These are phyloP conservation scores for Lasiodiplodia sp. DNA, from an alignment of 2,329 filamentous ascomycete genomes.

Conservation along the genomic window DNA sequence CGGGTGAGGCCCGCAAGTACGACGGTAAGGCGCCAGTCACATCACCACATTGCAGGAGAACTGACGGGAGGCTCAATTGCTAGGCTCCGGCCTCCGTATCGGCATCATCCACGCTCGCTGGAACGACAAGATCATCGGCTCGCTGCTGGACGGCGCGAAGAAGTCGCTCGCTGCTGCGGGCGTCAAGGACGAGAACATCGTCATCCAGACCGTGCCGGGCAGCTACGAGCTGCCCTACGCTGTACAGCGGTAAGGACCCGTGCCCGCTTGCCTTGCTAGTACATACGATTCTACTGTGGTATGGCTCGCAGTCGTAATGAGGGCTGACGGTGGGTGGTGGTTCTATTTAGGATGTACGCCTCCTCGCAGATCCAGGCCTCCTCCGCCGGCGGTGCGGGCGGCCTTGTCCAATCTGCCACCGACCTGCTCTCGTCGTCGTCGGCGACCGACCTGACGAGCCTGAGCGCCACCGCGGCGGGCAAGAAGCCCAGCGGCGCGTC, in stretches of 20 bases:
- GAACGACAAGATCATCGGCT: conserved; percentile 88
- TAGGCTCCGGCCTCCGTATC: conserved; percentile 74
- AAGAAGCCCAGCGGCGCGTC: conserved; percentile 39
- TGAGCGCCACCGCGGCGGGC: conserved; percentile 38
- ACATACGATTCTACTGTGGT: not conserved
- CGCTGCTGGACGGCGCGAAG: conserved; percentile 81
- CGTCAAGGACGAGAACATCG: conserved; percentile 87
- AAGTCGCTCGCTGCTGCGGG: conserved; percentile 79
- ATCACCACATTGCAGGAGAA: not conserved
- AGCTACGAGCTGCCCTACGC: conserved; percentile 94
- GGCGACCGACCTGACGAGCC: conserved; percentile 65
- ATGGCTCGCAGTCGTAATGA: not conserved
- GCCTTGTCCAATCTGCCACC: conserved; percentile 70
- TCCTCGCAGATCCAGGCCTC: conserved; percentile 86
- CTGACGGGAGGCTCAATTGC: conserved; percentile 72
- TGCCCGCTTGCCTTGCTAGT: not conserved
- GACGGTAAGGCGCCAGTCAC: conserved; percentile 56
- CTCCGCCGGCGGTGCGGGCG: conserved; percentile 58
- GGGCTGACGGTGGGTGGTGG: not conserved
- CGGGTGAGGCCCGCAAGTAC: conserved; percentile 63
- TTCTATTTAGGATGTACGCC: conserved; percentile 71
- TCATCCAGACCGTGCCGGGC: conserved; percentile 87
- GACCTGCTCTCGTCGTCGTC: conserved; percentile 70
- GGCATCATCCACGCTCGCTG: conserved; percentile 96
- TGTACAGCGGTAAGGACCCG: conserved; percentile 72